Evolutionary conservation across 2,329 filamentous ascomycete genomes (phyloP).

Genomic region (Colletotrichum sp.): DNA sequence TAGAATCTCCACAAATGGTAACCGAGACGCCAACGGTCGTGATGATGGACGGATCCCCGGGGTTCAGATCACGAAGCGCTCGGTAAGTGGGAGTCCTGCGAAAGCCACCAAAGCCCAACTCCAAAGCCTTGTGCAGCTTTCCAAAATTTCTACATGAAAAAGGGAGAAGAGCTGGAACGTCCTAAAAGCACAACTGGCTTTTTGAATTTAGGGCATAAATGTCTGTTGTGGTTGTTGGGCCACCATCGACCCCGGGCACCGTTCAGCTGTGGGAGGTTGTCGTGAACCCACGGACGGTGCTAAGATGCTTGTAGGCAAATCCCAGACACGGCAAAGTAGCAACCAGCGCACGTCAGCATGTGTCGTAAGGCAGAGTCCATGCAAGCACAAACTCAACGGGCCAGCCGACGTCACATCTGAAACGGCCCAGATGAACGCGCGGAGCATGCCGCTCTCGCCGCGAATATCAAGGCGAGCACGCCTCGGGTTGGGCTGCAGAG

Average conservation of each 20-base stretch:
- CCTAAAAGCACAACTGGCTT: not conserved
- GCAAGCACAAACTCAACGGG: slow-evolving; percentile 10
- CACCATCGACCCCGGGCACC: not conserved
- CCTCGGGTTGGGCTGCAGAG: not conserved
- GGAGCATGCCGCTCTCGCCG: not conserved
- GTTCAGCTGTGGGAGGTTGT: not conserved
- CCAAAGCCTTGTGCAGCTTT: not conserved
- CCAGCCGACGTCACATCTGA: slow-evolving; percentile 17
- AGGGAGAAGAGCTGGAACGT: not conserved
- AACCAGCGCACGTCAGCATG: not conserved
- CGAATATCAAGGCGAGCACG: not conserved
- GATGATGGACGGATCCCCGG: not conserved
- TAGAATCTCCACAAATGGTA: not conserved
- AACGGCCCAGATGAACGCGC: slow-evolving; percentile 11
- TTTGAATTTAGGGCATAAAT: not conserved
- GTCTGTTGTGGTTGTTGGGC: not conserved
- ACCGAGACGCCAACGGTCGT: not conserved
- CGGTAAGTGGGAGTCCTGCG: not conserved
- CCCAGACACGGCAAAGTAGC: slow-evolving; percentile 3
- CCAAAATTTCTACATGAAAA: not conserved
- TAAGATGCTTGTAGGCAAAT: slow-evolving; percentile 14
- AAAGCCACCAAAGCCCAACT: not conserved
- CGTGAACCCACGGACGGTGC: slow-evolving; percentile 15
- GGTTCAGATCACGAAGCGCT: not conserved
- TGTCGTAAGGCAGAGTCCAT: slow-evolving; percentile 6